A percentile compares a stretch with the other conserved stretches of the same genome.
Evolutionary conservation across 805 yeast genomes (phyloP).

Genomic region (Pachysolen tannophilus): DNA sequence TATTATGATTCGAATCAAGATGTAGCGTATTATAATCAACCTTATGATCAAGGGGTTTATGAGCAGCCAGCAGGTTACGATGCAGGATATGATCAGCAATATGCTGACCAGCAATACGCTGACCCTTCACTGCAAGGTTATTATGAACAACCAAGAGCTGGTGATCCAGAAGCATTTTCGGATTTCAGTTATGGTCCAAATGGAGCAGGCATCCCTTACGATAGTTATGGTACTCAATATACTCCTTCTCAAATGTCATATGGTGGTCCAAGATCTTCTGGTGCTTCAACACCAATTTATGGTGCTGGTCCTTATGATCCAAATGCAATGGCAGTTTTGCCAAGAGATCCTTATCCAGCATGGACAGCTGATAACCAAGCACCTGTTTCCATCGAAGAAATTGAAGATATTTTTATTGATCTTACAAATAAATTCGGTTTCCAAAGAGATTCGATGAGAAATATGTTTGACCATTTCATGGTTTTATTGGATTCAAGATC

Average conservation of each 20-base stretch:
- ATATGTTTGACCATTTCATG: slow-evolving; percentile 85
- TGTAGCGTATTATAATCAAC: slow-evolving; percentile 14
- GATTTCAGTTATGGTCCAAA: slow-evolving; percentile 49
- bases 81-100: slow-evolving; percentile 46
- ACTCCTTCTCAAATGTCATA: slow-evolving; percentile 85
- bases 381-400: slow-evolving; percentile 75
- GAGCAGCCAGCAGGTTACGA: slow-evolving; percentile 27
- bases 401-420: slow-evolving; percentile 81
- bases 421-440: slow-evolving; percentile 79
- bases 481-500: slow-evolving; percentile 75
- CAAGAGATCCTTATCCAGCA: slow-evolving; percentile 96
- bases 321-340: slow-evolving; percentile 49
- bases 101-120: slow-evolving; percentile 16
- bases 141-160: slow-evolving; percentile 42
- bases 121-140: slow-evolving; percentile 33
- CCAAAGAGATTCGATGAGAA: slow-evolving; percentile 91
- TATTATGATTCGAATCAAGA: slow-evolving; percentile 21
- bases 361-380: slow-evolving; percentile 97
- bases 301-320: slow-evolving; percentile 41
- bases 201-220: slow-evolving; percentile 58
- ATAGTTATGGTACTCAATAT: slow-evolving; percentile 54
- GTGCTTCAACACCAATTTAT: slow-evolving; percentile 91
- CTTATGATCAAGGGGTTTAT: slow-evolving; percentile 21
- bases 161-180: slow-evolving; percentile 48
- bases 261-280: slow-evolving; percentile 80